Conservation (phyloP, 2,329 filamentous ascomycete species). For the Trichoderma sp. region DNA sequence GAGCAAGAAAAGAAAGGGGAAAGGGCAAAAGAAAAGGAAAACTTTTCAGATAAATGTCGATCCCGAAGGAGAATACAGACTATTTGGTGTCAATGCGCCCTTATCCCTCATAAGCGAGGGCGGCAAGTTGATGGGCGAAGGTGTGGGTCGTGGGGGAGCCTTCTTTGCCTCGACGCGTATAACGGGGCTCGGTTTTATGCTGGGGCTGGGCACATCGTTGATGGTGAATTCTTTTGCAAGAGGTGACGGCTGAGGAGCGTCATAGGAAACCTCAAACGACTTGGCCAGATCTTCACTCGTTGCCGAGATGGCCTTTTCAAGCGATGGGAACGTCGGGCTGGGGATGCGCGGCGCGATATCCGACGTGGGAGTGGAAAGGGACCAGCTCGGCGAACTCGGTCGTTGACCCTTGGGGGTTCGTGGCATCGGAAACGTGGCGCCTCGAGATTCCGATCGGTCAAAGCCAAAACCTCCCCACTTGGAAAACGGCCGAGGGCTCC, state of each 20-base stretch:
- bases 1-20: neutral
- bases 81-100: conserved; percentile 1
- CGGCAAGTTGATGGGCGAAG: conserved; percentile 31
- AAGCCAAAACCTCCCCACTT: conserved; percentile 23
- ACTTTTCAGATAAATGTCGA: conserved; percentile 6
- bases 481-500: conserved; percentile 18
- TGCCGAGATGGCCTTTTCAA: conserved; percentile 35
- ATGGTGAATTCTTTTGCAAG: conserved; percentile 31
- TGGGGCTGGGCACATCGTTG: neutral
- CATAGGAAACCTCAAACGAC: conserved; percentile 31
- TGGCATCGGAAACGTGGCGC: conserved; percentile 36
- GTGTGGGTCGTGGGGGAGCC: conserved; percentile 33
- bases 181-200: conserved; percentile 9
- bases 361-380: conserved; percentile 29
- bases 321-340: conserved; percentile 36
- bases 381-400: conserved; percentile 16
- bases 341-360: conserved; percentile 33
- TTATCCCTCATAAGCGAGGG: conserved; percentile 21
- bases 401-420: conserved; percentile 28
- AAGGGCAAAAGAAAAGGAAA: neutral
- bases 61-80: neutral
- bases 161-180: conserved; percentile 32
- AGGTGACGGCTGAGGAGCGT: conserved; percentile 26
- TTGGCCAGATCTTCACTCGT: conserved; percentile 33
- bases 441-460: conserved; percentile 29